Evolutionary conservation across 23 red algal species (phyloP).

Genomic region (Porphyridium purpureum): DNA sequence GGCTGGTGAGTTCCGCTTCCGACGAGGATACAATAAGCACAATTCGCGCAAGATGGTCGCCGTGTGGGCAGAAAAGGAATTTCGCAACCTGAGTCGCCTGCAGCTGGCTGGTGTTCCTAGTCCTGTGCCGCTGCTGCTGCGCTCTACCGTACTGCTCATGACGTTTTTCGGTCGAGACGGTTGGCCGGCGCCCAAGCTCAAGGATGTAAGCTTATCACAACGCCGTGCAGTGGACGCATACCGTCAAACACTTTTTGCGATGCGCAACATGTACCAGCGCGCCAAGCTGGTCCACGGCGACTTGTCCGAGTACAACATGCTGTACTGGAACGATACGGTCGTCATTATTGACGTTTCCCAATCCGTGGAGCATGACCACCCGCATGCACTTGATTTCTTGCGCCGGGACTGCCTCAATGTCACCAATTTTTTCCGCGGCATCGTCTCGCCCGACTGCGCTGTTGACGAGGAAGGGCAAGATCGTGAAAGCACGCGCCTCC

Average conservation of each 20-base stretch:
- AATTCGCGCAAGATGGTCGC: conserved; percentile 86
- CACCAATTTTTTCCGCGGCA: conserved; percentile 61
- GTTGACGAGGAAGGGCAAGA: background rate
- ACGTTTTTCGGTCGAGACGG: conserved; percentile 75
- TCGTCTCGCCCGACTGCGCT: background rate
- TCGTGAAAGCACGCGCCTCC: conserved; percentile 7
- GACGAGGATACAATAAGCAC: conserved; percentile 25
- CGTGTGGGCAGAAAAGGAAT: conserved; percentile 98
- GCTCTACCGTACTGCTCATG: conserved; percentile 78
- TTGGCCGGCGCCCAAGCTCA: conserved; percentile 54
- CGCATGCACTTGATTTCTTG: conserved; percentile 73
- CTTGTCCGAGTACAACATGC: conserved; percentile 77
- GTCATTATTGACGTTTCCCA: conserved; percentile 90
- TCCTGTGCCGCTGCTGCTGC: conserved; percentile 44
- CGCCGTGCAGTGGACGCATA: conserved; percentile 15
- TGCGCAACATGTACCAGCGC: conserved; percentile 70
- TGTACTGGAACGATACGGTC: conserved; percentile 43
- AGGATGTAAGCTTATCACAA: conserved; percentile 16
- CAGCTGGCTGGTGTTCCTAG: conserved; percentile 34
- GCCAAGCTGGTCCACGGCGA: conserved; percentile 90
- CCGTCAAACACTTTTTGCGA: conserved; percentile 28
- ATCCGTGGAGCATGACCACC: conserved; percentile 88
- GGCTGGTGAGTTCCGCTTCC: conserved; percentile 78
- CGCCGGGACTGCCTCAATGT: conserved; percentile 80
- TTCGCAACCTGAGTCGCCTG: conserved; percentile 74